Base-by-base conservation (phyloP, 106 monocot genomes). In the Dendrobium catenatum region DNA sequence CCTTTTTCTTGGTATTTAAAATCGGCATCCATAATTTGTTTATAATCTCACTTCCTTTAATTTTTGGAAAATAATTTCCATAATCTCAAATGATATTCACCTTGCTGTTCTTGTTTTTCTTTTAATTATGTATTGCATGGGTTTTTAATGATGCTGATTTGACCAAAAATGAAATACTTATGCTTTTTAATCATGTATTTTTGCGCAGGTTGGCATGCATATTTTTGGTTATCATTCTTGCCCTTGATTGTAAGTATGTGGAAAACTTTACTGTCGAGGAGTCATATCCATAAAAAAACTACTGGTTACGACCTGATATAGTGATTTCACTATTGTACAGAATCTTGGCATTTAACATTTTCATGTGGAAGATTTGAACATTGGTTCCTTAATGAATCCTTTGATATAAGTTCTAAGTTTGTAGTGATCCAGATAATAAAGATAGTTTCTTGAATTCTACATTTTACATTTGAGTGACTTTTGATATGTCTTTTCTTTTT, bases 151-250 rank as follows among this genome's bases (percentile, higher is more conserved):
- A 13, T 8, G 40, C 19, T 29, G 15, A 6, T 44, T 44, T n/a
- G 20, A 44, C 74, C 26, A 42, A 72, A 40, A 5, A 5, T 15
- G 17, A 72, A 43, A 74, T 42, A 44, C 17, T 74, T 5, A 74
- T 20, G 3, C 6, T 74, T 74, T 42, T 17, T 37, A 74, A 43
- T 44, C n/a, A 18, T 20, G 43, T 44, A 29, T 42, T 5, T 74
- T 44, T 74, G 17, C 10, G 86, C 89, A 92, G 92, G 92, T 72
- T 92, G 89, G 92, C 89, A 92, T 75, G 79, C 86, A 55, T 89
- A 86, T 59, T 92, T 92, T 81, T 92, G 89, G 87, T 48, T 89
- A 42, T 92, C 92, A 15, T 89, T 92, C 83, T 78, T 89, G 55
- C 92, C 92, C 26, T 79, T 92, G 75, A 74, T 88, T 81, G 92